Evolutionary conservation across 176 grass and related monocot species (phyloP).

Genomic region (Aegilops speltoides): DNA sequence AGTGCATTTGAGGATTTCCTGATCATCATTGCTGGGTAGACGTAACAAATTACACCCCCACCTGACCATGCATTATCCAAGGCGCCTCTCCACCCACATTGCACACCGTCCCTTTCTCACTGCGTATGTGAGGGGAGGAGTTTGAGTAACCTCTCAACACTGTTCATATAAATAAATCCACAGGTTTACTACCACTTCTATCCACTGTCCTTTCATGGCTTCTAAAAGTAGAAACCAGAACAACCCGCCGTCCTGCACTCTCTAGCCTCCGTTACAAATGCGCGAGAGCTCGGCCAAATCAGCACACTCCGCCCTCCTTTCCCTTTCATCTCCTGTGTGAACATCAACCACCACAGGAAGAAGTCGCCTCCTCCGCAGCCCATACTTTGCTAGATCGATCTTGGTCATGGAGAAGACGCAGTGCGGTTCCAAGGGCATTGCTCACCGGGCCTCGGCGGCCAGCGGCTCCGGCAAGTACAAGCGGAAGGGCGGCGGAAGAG

Average conservation of each 20-base stretch:
- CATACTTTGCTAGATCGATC: constrained; percentile 1
- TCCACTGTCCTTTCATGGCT: neutral
- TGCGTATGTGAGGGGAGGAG: neutral
- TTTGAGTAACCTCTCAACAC: neutral
- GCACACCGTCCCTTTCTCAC: neutral
- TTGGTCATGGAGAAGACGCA: constrained; percentile 32
- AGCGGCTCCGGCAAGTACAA: neutral
- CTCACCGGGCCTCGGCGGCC: neutral
- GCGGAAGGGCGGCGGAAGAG: constrained; percentile 12
- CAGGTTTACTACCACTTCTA: neutral
- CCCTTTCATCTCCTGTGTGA: neutral
- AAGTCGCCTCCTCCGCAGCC: neutral
- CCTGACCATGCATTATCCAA: neutral
- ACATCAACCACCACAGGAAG: neutral
- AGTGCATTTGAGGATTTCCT: neutral
- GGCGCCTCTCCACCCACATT: neutral
- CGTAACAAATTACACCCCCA: neutral
- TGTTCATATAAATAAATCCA: neutral
- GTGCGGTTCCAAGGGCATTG: constrained; percentile 29
- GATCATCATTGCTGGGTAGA: neutral
- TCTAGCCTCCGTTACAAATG: neutral
- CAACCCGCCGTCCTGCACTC: neutral
- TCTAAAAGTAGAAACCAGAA: constrained; percentile 32
- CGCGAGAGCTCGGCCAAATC: neutral
- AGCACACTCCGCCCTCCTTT: neutral